Evolutionary conservation across 73 alveolate species (phyloP).

Genomic region (Uronychia binucleata): DNA sequence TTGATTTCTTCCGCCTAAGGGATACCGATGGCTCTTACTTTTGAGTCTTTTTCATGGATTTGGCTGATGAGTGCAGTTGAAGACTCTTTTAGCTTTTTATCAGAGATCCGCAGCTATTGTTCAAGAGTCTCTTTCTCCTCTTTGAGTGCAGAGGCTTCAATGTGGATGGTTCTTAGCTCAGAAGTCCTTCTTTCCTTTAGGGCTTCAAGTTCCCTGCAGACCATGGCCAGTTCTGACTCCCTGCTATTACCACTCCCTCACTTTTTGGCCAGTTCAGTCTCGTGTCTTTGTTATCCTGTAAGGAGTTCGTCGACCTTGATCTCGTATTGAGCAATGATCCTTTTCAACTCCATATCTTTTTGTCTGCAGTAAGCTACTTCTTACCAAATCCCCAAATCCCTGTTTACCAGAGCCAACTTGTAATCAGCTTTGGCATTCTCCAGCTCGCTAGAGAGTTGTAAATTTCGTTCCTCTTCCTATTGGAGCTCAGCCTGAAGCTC

Average conservation of each 20-base stretch:
- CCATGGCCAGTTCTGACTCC: neutral
- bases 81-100: neutral
- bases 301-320: neutral
- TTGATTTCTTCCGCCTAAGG: neutral
- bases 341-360: neutral
- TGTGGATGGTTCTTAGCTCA: neutral
- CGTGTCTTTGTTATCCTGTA: neutral
- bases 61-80: neutral
- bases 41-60: neutral
- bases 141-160: neutral
- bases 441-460: neutral
- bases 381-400: neutral
- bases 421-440: neutral
- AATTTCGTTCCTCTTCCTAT: neutral
- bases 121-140: neutral
- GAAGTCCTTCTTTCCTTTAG: neutral
- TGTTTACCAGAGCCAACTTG: neutral
- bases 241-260: neutral
- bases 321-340: neutral
- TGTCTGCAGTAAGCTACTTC: neutral
- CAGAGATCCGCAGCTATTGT: neutral
- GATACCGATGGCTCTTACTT: neutral
- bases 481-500: neutral
- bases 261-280: neutral
- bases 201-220: neutral